Evolutionary conservation across 129 eudicot species (phyloP).

Genomic region (Artemisia annua): DNA sequence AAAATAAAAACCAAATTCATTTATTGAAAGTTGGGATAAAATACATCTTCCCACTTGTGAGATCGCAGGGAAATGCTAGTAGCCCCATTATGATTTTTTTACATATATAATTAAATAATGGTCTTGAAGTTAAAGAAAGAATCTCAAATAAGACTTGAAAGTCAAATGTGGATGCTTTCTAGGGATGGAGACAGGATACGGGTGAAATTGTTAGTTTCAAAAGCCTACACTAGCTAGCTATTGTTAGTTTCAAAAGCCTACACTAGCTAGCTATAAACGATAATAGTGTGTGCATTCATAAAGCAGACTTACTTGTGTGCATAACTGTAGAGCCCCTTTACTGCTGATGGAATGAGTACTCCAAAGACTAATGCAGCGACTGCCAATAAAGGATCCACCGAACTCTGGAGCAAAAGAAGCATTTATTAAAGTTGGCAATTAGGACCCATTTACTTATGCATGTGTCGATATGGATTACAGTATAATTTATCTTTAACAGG

Average conservation of each 20-base stretch:
- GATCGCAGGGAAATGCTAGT: not conserved
- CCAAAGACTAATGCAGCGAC: constrained; percentile 60
- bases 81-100: no score
- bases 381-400: constrained; percentile 79
- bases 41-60: not conserved
- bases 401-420: constrained; percentile 50
- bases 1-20: not conserved
- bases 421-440: not conserved
- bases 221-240: not conserved
- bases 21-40: not conserved
- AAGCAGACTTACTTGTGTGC: constrained; percentile 47
- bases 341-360: constrained; percentile 42
- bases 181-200: not conserved
- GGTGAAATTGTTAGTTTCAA: not conserved
- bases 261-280: not conserved
- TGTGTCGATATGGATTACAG: not conserved
- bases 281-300: not conserved
- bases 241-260: not conserved
- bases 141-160: not conserved
- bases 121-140: not conserved
- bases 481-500: not conserved
- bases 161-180: not conserved
- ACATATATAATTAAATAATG: not conserved
- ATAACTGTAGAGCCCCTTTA: constrained; percentile 41
- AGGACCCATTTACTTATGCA: not conserved